Conservation (phyloP, 2,329 filamentous ascomycete genomes). For the Tolypocladium nubicola region DNA sequence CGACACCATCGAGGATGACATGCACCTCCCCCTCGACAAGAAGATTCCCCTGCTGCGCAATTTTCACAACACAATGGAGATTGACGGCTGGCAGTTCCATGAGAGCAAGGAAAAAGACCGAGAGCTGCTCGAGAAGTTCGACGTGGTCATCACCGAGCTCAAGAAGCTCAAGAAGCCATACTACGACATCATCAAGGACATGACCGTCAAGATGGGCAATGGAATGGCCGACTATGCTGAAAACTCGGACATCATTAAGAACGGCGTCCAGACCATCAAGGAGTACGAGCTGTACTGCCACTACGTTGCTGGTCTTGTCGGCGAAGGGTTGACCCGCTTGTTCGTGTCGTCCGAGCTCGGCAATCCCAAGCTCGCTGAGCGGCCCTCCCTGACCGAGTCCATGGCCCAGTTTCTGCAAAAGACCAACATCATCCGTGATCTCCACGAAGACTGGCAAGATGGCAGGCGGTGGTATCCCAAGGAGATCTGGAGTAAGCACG, state of each 20-base stretch:
- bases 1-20: constrained; percentile 98
- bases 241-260: constrained; percentile 69
- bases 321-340: constrained; percentile 80
- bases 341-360: constrained; percentile 83
- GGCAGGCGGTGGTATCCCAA: constrained; percentile 87
- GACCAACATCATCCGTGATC: constrained; percentile 96
- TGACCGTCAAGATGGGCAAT: constrained; percentile 90
- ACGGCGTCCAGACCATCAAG: constrained; percentile 70
- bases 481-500: constrained; percentile 95
- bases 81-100: constrained; percentile 83
- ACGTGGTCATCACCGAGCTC: constrained; percentile 76
- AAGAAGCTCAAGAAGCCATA: constrained; percentile 81
- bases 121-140: constrained; percentile 85
- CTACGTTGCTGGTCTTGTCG: constrained; percentile 97
- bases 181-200: constrained; percentile 79
- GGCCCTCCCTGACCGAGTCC: constrained; percentile 74
- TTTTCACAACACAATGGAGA: constrained; percentile 68
- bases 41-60: constrained; percentile 81
- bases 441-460: constrained; percentile 82
- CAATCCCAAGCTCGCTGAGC: constrained; percentile 71
- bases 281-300: constrained; percentile 98
- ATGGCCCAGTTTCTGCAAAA: constrained; percentile 98
- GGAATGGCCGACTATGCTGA: constrained; percentile 95
- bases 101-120: constrained; percentile 92
- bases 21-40: constrained; percentile 69